phyloP scores from a whole-genome alignment of 129 eudicot genomes.

The Smallanthus sonchifolius region DNA sequence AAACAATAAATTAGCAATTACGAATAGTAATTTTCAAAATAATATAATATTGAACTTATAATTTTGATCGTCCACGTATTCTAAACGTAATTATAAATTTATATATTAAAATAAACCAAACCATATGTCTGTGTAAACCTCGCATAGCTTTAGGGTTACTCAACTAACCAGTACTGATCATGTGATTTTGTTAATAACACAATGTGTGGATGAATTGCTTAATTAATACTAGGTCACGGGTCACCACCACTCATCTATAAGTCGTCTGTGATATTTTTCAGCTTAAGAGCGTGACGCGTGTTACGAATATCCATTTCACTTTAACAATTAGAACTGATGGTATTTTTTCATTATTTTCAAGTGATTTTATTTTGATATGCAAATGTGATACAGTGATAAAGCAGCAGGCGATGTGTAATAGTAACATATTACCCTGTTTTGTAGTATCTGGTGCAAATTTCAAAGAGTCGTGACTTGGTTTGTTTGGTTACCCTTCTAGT shows the following conservation, averaged over 20 bases:
- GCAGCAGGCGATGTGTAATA: constrained; percentile 3
- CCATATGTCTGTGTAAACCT: neutral
- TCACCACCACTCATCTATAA: constrained; percentile 10
- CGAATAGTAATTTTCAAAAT: neutral
- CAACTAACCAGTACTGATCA: neutral
- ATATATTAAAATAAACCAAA: neutral
- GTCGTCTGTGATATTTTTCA: neutral
- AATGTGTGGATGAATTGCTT: neutral
- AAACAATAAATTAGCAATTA: constrained; percentile 4
- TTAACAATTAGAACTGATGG: constrained; percentile 1
- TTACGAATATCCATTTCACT: neutral
- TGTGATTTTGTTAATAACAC: neutral
- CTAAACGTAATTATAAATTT: neutral
- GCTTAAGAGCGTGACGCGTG: too few relatives aligned
- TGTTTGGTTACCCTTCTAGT: constrained; percentile 8
- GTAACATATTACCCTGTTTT: neutral
- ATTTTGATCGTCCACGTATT: neutral
- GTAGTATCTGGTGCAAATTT: neutral
- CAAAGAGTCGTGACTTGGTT: constrained; percentile 2
- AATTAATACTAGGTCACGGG: neutral
- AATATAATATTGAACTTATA: neutral
- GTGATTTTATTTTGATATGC: neutral
- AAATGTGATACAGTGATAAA: constrained; percentile 13
- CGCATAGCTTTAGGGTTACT: constrained; percentile 8
- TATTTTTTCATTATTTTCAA: neutral